Evolutionary conservation across 2,329 filamentous ascomycete genomes (phyloP), one percentile per base, ranked within the genome.

Genomic region (Pseudocercospora macadamiae): DNA sequence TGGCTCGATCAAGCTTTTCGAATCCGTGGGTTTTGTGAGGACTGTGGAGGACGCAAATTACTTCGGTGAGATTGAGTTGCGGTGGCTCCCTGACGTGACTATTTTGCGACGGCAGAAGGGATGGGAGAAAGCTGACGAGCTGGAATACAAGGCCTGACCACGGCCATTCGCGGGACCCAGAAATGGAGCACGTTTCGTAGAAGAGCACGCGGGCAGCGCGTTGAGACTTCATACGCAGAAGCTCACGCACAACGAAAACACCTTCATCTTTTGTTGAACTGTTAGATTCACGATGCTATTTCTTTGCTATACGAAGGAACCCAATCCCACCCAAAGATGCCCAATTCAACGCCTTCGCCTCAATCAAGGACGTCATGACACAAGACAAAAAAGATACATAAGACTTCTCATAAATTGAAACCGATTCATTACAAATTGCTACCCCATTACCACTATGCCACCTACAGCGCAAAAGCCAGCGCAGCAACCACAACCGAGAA

Each of bases 31-130:
- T 0, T 89, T 89, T 70, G 65, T 67, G 55, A 82, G 78, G 69
- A 74, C 79, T 7, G 70, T 70, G 0, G 77, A 77, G 21, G 74
- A 57, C 45, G 76, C 82, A 23, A 89, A 87, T 72, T 89, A 85
- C 72, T 90, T 90, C 77, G 86, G 86, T 0, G 87, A 90, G 72
- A 75, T 87, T 60, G 87, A 90, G 73, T 68, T 89, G 66, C 72
- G 81, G 55, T 73, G 73, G 70, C 16, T 52, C 14, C 60, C 64
- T 12, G 64, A 65, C 52, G 32, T 62, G 42, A 34, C 39, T 9
- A 55, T 39, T 16, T 47, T 64, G 48, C 51, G 55, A 30, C 52
- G 34, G 19, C 51, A 59, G 48, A 62, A 60, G 44, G 61, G 63
- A 7, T 66, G 63, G 61, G 61, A 66, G 39, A 52, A 44, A 25